A percentile compares a stretch with the other conserved stretches of the same genome.
Conservation (phyloP, 305 asterid genomes). For the Solanum hybrid region DNA sequence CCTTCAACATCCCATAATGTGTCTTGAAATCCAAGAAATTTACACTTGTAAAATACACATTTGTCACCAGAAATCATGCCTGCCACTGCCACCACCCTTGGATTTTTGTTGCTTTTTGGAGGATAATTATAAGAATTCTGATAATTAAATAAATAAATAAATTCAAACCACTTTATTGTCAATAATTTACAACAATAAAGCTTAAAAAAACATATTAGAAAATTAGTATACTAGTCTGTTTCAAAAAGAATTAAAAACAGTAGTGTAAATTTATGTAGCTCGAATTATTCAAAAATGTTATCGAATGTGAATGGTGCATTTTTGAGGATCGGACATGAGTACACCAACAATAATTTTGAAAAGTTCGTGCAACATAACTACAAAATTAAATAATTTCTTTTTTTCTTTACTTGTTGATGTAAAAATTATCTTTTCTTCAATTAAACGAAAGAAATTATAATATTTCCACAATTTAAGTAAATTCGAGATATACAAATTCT, state of each 20-base stretch:
- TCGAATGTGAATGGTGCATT: not conserved
- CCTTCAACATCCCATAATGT: constrained; percentile 61
- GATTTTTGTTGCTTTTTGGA: not conserved
- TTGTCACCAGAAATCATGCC: constrained; percentile 43
- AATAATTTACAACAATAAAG: not conserved
- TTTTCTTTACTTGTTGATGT: not conserved
- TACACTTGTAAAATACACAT: constrained; percentile 26
- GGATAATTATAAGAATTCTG: constrained; percentile 58
- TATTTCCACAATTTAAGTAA: not conserved
- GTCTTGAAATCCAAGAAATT: constrained; percentile 55
- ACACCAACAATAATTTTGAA: not conserved
- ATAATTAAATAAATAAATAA: not conserved
- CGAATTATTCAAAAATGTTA: not conserved
- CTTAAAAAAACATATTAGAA: not conserved
- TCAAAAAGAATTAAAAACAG: not conserved
- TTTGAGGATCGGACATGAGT: not conserved
- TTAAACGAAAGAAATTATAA: not conserved
- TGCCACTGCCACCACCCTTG: constrained; percentile 31
- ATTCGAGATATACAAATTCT: not conserved
- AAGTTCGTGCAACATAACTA: not conserved
- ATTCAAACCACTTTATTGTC: not conserved
- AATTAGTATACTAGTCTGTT: not conserved
- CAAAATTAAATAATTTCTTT: not conserved
- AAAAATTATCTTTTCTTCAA: not conserved
- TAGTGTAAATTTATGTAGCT: not conserved